Base-by-base conservation (phyloP, 805 yeast genomes). In the Phaffomyces thermotolerans region DNA sequence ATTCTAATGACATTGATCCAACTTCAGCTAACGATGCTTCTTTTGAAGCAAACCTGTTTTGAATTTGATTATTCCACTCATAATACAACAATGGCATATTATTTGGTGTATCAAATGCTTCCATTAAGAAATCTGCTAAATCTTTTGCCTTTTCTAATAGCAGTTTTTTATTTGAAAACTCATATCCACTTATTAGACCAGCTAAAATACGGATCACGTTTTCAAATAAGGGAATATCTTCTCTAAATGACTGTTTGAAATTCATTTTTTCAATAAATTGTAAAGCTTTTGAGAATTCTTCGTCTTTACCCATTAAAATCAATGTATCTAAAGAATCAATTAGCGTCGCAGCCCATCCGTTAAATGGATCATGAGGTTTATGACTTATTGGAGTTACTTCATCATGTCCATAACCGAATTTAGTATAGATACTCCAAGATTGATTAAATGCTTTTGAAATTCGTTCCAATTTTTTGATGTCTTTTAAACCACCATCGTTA, bases 51-150 rank as follows among this genome's bases (percentile, higher is more conserved):
- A 66, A 64, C 48, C 68, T 59, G 42, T 67, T 68, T 10, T 54
- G 54, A 6, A 59, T 53, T 17, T 54, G 54, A 4, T 66, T 60
- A 24, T 60, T 57, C 72, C 79, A 74, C 13, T 64, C 59, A 50
- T 65, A 76, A 42, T 63, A 66, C 18, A 73, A 51, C 9, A 72
- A 44, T 4, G 84, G 84, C 62, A 78, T 64, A 36, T 73, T 63
- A 49, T 76, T 76, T 14, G 81, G 81, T 0, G 83, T 76, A 49
- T 78, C 83, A 51, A 76, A 78, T 0, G 81, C 71, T 20, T 75
- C 73, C 51, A 78, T 51, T 30, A 76, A 56, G 42, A 76, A 62
- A 39, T 73, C 72, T 1, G 72, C 81, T 14, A 77, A 53, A 24
- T 72, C 70, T 23, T 59, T 59, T 1, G 79, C 76, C 47, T 69